These are phyloP conservation scores for Guadua angustifolia DNA, from an alignment of 176 grass and related monocot genomes.

Conservation along the genomic window DNA sequence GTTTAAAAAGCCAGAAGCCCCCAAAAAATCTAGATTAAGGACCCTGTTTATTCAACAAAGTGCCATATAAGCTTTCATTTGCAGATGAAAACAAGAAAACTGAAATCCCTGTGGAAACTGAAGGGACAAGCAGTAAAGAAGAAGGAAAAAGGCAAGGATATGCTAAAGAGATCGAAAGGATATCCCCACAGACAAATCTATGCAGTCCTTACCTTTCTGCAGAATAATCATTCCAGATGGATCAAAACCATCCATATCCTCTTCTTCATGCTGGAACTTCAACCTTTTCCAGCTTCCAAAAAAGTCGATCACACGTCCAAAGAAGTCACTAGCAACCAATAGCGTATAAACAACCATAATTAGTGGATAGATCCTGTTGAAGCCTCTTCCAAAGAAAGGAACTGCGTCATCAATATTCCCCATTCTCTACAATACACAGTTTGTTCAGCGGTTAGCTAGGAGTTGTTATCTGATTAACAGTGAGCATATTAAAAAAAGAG, in stretches of 20 bases:
- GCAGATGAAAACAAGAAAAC: slow-evolving; percentile 8
- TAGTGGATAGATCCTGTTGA: slow-evolving; percentile 98
- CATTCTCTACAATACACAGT: slow-evolving; percentile 81
- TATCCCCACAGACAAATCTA: slow-evolving; percentile 7
- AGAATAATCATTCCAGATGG: slow-evolving; percentile 96
- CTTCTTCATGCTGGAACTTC: slow-evolving; percentile 83
- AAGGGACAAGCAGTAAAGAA: neutral
- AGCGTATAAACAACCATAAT: slow-evolving; percentile 99
- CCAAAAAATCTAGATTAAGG: no score
- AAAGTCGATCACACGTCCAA: slow-evolving; percentile 87
- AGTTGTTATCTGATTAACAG: slow-evolving; percentile 25
- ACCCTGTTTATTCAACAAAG: neutral
- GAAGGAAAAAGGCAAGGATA: neutral
- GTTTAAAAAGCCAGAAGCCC: slow-evolving; percentile 29
- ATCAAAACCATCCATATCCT: slow-evolving; percentile 88
- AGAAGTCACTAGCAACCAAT: slow-evolving; percentile 96
- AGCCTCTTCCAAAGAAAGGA: slow-evolving; percentile 98
- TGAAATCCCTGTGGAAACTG: neutral
- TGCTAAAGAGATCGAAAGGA: neutral
- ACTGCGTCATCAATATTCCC: slow-evolving; percentile 98
- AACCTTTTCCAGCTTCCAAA: slow-evolving; percentile 97
- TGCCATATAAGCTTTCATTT: neutral
- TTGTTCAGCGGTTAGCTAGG: slow-evolving; percentile 33
- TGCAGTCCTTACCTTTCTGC: slow-evolving; percentile 74
- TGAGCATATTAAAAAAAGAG: neutral